phyloP scores from a whole-genome alignment of 208 protist species.

The Vickermania ingenoplastis region DNA sequence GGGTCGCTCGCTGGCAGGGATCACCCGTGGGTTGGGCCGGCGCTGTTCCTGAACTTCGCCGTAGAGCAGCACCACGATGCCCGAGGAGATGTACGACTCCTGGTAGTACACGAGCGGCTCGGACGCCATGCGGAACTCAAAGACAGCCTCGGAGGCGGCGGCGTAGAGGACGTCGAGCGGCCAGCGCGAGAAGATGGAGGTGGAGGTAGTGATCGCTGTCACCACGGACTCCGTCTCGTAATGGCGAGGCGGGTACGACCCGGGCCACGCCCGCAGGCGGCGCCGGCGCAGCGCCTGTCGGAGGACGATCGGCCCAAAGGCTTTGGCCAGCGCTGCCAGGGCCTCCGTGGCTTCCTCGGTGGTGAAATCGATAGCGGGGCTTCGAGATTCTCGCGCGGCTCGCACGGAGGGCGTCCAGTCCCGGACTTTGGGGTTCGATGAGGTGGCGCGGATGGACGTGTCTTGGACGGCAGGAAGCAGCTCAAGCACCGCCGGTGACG shows the following conservation, averaged over 20 bases:
- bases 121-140: constrained; percentile 29
- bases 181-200: constrained; percentile 50
- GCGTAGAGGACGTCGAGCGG: constrained; percentile 43
- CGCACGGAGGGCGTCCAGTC: constrained; percentile 25
- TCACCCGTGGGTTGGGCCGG: neutral
- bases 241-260: constrained; percentile 30
- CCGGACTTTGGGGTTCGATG: constrained; percentile 33
- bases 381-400: constrained; percentile 4
- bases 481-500: constrained; percentile 1
- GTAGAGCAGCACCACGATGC: constrained; percentile 71
- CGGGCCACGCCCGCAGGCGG: constrained; percentile 22
- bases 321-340: constrained; percentile 23
- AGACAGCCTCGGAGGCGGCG: constrained; percentile 38
- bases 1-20: constrained; percentile 13
- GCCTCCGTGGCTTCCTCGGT: constrained; percentile 24
- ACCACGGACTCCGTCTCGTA: constrained; percentile 65
- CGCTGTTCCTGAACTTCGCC: constrained; percentile 53
- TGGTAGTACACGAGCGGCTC: constrained; percentile 71
- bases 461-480: constrained; percentile 26
- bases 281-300: constrained; percentile 25
- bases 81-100: constrained; percentile 68
- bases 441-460: constrained; percentile 46
- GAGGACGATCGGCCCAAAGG: constrained; percentile 56
- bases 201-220: constrained; percentile 36
- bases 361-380: constrained; percentile 24